Percentiles rank a stretch among this genome's conserved stretches.
phyloP scores from a whole-genome alignment of 495 filamentous ascomycete genomes.

The Xylaria bambusicola region DNA sequence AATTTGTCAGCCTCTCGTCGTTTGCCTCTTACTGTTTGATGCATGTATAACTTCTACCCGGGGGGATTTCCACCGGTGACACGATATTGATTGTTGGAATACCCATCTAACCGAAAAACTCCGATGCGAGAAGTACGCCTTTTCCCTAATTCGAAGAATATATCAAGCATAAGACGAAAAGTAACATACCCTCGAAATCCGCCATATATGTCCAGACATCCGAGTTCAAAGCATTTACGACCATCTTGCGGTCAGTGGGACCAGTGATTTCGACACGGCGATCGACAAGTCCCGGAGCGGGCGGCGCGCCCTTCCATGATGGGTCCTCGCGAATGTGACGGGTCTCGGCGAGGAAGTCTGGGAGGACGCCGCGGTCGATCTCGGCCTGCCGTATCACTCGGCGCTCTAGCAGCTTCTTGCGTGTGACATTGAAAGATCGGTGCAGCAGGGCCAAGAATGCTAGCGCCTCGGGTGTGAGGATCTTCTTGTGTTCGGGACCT shows the following conservation, averaged over 20 bases:
- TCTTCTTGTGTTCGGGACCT: constrained; percentile 78
- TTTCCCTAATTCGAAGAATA: too few relatives aligned
- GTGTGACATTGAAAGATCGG: constrained; percentile 86
- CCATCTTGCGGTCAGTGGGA: constrained; percentile 98
- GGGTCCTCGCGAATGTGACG: constrained; percentile 92
- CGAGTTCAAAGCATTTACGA: constrained; percentile 95
- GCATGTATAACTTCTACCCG: too few relatives aligned
- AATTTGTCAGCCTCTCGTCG: constrained; percentile 15
- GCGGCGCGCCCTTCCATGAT: constrained; percentile 91
- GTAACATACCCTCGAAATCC: constrained; percentile 87
- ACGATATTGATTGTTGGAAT: too few relatives aligned
- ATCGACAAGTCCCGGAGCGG: constrained; percentile 91
- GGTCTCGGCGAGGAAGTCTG: constrained; percentile 95
- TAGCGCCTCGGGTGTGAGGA: constrained; percentile 87
- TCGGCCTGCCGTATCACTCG: constrained; percentile 87
- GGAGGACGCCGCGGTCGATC: constrained; percentile 88
- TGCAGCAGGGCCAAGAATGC: constrained; percentile 94
- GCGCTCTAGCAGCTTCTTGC: constrained; percentile 86
- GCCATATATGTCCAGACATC: constrained; percentile 99
- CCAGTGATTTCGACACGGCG: constrained; percentile 98
- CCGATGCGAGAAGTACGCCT: too few relatives aligned
- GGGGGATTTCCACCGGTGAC: too few relatives aligned
- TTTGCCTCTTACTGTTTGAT: too few relatives aligned
- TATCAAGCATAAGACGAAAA: too few relatives aligned
- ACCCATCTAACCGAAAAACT: too few relatives aligned